Percentiles rank a stretch among this genome's conserved stretches.
phyloP scores from a whole-genome alignment of 495 filamentous ascomycete species.

The Podospora comata region DNA sequence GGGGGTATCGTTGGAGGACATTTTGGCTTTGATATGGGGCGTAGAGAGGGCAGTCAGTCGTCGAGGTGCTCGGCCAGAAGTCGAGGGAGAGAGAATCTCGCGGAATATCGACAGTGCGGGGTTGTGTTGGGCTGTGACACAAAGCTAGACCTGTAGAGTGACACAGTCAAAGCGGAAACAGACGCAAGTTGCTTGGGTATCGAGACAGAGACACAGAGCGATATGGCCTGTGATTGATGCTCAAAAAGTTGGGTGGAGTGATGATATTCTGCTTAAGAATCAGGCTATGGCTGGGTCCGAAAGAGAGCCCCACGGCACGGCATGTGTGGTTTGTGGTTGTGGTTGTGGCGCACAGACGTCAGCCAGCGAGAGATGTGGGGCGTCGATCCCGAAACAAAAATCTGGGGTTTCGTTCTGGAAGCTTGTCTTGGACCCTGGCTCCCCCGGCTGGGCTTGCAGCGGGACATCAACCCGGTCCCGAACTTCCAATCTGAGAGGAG shows the following conservation, averaged over 20 bases:
- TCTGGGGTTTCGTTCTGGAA: background rate
- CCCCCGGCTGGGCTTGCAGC: background rate
- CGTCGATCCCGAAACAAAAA: slow-evolving; percentile 10
- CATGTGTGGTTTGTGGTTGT: background rate
- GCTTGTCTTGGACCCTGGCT: slow-evolving; percentile 4
- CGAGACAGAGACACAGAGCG: background rate
- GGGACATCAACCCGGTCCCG: background rate
- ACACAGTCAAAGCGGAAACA: background rate
- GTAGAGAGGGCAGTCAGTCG: background rate
- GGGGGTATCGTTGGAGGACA: slow-evolving; percentile 22
- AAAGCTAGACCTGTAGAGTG: background rate
- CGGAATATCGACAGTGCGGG: background rate
- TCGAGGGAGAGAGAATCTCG: background rate
- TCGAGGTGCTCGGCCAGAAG: background rate
- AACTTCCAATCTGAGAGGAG: background rate
- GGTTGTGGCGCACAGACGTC: background rate
- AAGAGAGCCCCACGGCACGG: background rate
- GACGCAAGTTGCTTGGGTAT: background rate
- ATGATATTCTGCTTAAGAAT: background rate
- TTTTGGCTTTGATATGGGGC: slow-evolving; percentile 8
- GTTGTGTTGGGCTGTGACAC: background rate
- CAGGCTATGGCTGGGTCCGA: background rate
- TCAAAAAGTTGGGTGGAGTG: background rate
- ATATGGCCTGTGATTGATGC: background rate
- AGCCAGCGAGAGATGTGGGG: background rate